Base-by-base conservation (phyloP, 2,329 filamentous ascomycete species). In the Aaosphaeria arxii region DNA sequence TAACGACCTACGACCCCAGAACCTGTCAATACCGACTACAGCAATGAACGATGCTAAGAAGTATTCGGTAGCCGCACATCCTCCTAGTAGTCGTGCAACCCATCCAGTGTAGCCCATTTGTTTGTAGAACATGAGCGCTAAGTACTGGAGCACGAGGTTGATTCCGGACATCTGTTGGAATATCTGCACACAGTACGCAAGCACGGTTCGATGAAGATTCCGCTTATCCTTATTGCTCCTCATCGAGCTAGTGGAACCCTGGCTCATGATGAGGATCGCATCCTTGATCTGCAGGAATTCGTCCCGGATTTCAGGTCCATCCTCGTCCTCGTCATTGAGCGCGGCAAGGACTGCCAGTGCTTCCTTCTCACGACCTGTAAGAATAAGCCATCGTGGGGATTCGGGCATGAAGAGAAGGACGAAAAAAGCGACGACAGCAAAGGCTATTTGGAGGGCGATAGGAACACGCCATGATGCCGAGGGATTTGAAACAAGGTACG, bases 371-470 rank as follows among this genome's bases (percentile, higher is more conserved):
- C 73, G 71, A 38, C 79, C 80, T 59, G 80, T 79, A 42, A 82
- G 62, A 29, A 83, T 75, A 5, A 84, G 70, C 77, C 80, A 83
- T 45, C 81, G 74, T 7, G 81, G 81, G 0, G 78, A 81, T 56
- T 84, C 81, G 7, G 80, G 80, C 1, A 83, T 69, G 11, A 71
- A 70, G 46, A 77, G 67, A 4, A 78, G 50, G 4, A 79, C 75
- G 39, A 79, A 74, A 43, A 83, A 67, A 29, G 82, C 79, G 33
- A 82, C 68, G 2, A 78, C 48, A 0, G 80, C 79, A 45, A 83
- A 78, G 32, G 81, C 57, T 53, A 81, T 80, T 62, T 84, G 81
- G 61, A 83, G 80, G 6, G 76, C 77, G 44, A 83, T 74, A 0
- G 80, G 80, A 50, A 82, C 78, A 42, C 80, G 71, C 79, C 79